phyloP scores from a whole-genome alignment of 148 eudicot genomes.

The Persicaria tinctoria region DNA sequence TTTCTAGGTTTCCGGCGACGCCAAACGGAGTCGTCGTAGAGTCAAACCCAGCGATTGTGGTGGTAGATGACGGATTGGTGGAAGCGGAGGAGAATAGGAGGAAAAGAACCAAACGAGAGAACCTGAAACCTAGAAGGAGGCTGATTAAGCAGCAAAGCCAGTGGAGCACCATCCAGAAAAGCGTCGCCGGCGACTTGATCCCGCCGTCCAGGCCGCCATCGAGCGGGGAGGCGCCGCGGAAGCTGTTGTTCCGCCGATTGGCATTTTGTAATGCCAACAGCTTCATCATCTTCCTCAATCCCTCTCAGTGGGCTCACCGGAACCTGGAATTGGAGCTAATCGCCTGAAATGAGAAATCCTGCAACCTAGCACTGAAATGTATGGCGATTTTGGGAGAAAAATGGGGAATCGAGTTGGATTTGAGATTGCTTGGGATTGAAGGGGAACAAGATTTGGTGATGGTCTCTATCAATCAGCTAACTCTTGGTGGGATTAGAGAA shows the following conservation, averaged over 20 bases:
- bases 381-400: background rate
- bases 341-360: background rate
- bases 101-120: constrained; percentile 69
- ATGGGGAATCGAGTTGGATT: background rate
- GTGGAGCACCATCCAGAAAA: constrained; percentile 65
- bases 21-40: constrained; percentile 22
- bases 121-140: constrained; percentile 76
- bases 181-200: constrained; percentile 47
- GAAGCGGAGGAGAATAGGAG: constrained; percentile 46
- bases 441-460: constrained; percentile 2
- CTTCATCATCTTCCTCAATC: constrained; percentile 41
- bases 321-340: background rate
- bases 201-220: constrained; percentile 27
- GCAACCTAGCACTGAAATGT: background rate
- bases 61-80: constrained; percentile 19
- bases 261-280: constrained; percentile 50
- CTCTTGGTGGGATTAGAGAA: background rate
- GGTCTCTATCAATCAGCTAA: constrained; percentile 8
- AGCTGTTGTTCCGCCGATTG: constrained; percentile 61
- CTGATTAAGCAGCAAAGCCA: constrained; percentile 70
- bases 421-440: background rate
- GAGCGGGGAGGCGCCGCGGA: constrained; percentile 26
- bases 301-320: background rate
- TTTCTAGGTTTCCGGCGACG: constrained; percentile 17
- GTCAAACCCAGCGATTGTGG: constrained; percentile 15